phyloP scores from a whole-genome alignment of 2,329 filamentous ascomycete genomes.

The Fusarium tanahbumbuense region DNA sequence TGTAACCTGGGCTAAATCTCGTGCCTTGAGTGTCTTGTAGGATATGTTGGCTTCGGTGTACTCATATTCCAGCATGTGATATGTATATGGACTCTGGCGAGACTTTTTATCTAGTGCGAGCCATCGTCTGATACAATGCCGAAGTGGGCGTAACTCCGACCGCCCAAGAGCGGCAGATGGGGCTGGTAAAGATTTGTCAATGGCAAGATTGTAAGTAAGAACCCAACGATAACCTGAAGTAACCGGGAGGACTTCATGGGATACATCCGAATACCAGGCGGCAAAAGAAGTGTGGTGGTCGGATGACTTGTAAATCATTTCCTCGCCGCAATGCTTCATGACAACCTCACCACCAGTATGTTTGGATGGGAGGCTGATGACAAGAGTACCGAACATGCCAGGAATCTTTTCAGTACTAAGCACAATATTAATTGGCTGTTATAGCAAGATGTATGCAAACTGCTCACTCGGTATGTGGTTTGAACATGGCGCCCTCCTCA shows the following conservation, averaged over 20 bases:
- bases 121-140: slow-evolving; percentile 46
- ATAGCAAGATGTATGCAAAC: no score
- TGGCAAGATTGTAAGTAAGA: slow-evolving; percentile 63
- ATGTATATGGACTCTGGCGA: slow-evolving; percentile 33
- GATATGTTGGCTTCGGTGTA: slow-evolving; percentile 52
- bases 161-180: slow-evolving; percentile 37
- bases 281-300: slow-evolving; percentile 35
- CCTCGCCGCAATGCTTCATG: slow-evolving; percentile 53
- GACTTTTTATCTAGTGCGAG: slow-evolving; percentile 9
- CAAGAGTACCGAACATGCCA: slow-evolving; percentile 63
- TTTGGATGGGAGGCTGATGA: slow-evolving; percentile 60
- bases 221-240: slow-evolving; percentile 61
- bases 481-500: slow-evolving; percentile 62
- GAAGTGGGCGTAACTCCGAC: slow-evolving; percentile 29
- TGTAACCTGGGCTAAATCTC: slow-evolving; percentile 45
- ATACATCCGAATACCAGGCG: slow-evolving; percentile 64
- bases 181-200: slow-evolving; percentile 25
- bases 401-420: slow-evolving; percentile 57
- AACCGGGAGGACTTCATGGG: slow-evolving; percentile 62
- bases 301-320: slow-evolving; percentile 49
- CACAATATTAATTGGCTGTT: not conserved
- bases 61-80: slow-evolving; percentile 50
- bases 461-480: slow-evolving; percentile 56
- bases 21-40: slow-evolving; percentile 42
- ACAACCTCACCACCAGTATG: slow-evolving; percentile 61